Percentiles rank a stretch among this genome's conserved stretches.
These are phyloP conservation scores for Phytophthora crassamura DNA, from an alignment of 352 stramenopile species.

Conservation along the genomic window DNA sequence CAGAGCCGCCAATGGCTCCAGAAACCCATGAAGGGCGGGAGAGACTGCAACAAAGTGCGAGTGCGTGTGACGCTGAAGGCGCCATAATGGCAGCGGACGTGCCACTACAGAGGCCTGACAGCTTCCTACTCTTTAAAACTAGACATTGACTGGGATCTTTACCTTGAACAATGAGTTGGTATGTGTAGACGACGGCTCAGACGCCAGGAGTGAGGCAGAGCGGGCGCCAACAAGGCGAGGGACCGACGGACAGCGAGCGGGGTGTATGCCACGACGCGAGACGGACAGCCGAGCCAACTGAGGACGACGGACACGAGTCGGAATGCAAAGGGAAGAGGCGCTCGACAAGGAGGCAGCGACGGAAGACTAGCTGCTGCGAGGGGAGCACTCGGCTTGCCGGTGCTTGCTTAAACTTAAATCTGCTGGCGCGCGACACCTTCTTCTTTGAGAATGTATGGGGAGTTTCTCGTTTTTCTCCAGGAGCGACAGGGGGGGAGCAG, in stretches of 20 bases:
- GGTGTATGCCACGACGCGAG: constrained; percentile 1
- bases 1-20: too few relatives aligned
- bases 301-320: constrained; percentile 26
- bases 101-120: too few relatives aligned
- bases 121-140: constrained; percentile 11
- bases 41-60: constrained; percentile 27
- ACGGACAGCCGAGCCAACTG: constrained; percentile 6
- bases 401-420: constrained; percentile 25
- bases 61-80: constrained; percentile 1
- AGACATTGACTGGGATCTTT: constrained; percentile 22
- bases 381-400: constrained; percentile 10
- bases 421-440: constrained; percentile 13
- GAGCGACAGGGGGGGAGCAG: constrained; percentile 6
- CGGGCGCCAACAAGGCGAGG: constrained; percentile 4
- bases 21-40: constrained; percentile 1
- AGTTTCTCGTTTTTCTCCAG: constrained; percentile 26
- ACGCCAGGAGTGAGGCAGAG: not conserved
- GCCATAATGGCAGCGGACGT: too few relatives aligned
- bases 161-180: constrained; percentile 37
- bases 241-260: constrained; percentile 14
- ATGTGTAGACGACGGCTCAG: constrained; percentile 15
- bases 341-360: not conserved
- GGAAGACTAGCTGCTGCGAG: constrained; percentile 8
- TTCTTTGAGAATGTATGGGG: constrained; percentile 39
- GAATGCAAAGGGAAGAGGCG: constrained; percentile 35